Conservation (phyloP, 495 filamentous ascomycete genomes). For the Elaphomyces granulatus region DNA sequence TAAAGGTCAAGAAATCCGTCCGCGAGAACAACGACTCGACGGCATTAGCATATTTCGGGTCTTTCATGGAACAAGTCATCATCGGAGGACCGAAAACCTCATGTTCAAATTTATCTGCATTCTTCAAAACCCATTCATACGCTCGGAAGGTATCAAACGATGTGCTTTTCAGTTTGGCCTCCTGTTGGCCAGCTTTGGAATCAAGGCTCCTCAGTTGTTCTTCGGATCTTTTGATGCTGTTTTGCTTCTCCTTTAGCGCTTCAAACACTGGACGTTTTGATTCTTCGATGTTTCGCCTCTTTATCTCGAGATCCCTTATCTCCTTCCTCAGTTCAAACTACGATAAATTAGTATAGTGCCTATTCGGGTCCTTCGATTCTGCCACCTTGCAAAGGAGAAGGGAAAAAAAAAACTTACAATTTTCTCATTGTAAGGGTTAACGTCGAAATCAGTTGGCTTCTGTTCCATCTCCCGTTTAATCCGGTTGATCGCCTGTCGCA, state of each 20-base stretch:
- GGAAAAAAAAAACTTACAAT: constrained; percentile 26
- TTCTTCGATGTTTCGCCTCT: constrained; percentile 20
- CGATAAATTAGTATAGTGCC: too few species aligned
- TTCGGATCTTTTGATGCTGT: constrained; percentile 23
- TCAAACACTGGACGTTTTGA: constrained; percentile 13
- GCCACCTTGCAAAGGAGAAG: too few species aligned
- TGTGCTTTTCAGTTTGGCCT: constrained; percentile 39
- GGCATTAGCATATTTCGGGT: constrained; percentile 54
- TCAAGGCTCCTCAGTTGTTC: constrained; percentile 45
- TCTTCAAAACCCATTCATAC: constrained; percentile 67
- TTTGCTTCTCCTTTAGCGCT: constrained; percentile 13
- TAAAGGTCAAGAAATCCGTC: constrained; percentile 58
- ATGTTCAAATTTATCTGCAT: constrained; percentile 59
- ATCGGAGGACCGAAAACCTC: constrained; percentile 77
- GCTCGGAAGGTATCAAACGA: constrained; percentile 49
- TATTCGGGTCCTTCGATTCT: too few species aligned
- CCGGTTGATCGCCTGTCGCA: constrained; percentile 28
- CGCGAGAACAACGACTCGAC: constrained; percentile 56
- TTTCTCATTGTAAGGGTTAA: constrained; percentile 36
- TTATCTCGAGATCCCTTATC: constrained; percentile 18
- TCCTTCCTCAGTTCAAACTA: too few species aligned
- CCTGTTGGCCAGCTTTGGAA: constrained; percentile 63
- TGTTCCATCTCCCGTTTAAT: constrained; percentile 36
- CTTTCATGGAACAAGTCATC: constrained; percentile 66
- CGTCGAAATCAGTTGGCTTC: constrained; percentile 38